A percentile compares a stretch with the other conserved stretches of the same genome.
phyloP scores from a whole-genome alignment of 1,139 yeast species.

The Suhomyces bokatorum region DNA sequence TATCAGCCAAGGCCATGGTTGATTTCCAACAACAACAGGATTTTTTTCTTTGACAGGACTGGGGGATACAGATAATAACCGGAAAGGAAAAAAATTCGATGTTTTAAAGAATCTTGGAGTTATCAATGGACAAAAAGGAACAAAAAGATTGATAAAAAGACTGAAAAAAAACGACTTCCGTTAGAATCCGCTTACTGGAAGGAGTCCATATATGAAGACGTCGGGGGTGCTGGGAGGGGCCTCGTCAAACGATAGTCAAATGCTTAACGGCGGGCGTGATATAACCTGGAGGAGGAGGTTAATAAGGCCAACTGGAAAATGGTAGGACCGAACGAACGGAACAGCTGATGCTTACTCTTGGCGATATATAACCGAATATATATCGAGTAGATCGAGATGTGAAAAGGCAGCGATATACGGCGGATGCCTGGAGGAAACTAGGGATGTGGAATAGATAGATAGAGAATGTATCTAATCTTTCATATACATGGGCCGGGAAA shows the following conservation, averaged over 20 bases:
- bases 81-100: conserved; percentile 13
- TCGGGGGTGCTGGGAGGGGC: background rate
- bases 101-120: conserved; percentile 7
- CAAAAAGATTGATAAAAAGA: conserved; percentile 14
- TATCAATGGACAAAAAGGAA: conserved; percentile 10
- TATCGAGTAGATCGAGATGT: conserved; percentile 6
- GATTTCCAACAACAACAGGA: background rate
- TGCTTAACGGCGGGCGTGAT: conserved; percentile 6
- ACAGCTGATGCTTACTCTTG: conserved; percentile 6
- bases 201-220: conserved; percentile 11
- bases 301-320: conserved; percentile 1
- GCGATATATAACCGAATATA: conserved; percentile 12
- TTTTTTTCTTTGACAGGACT: conserved; percentile 8
- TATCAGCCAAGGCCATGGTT: conserved; percentile 56
- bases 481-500: background rate
- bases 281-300: conserved; percentile 5
- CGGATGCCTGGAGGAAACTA: conserved; percentile 3
- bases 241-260: conserved; percentile 8
- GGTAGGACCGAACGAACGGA: background rate
- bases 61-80: conserved; percentile 8
- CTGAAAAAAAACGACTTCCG: conserved; percentile 15
- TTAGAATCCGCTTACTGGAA: conserved; percentile 9
- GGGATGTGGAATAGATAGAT: conserved; percentile 1
- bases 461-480: conserved; percentile 1
- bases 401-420: background rate